Evolutionary conservation across 306 rosid genomes (phyloP), one percentile per base, ranked within the genome.

Genomic region (Ziziphus jujuba): DNA sequence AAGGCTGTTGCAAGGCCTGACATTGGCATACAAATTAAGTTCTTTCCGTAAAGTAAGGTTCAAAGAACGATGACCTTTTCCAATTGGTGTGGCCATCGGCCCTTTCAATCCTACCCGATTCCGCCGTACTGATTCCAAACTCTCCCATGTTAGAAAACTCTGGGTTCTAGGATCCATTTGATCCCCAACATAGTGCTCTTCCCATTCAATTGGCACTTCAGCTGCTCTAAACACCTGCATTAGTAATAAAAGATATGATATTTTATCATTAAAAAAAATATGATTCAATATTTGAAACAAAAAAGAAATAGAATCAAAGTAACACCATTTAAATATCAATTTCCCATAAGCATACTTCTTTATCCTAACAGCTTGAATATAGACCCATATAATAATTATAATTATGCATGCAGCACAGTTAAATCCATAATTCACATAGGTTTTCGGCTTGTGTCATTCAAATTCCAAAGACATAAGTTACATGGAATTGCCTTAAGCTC

Each of bases 31-130:
- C 75, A 95, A 76, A 80, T 84, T 95, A 69, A 90, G 97, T 72
- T 95, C 99, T 75, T 95, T 95, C 84, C 97, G 90, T 10, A 95
- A 77, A 33, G 99, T 95, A 82, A 95, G 99, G 77, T 95, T 95
- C 74, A 95, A 81, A 7, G 99, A 95, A 58, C 99, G 99, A 82
- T 90, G 97, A 40, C 97, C 97, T 76, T 88, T 90, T 63, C 99
- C 97, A 82, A 95, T 90, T 9, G 99, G 99, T 40, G 97, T 95
- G 51, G 99, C 97, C 99, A 95, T 95, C 11, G 99, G 99, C 38
- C 99, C 99, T 82, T 95, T 95, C 92, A 95, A 82, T 75, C 99
- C 97, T 48, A 95, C 96, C 84, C 69, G 33, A 60, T 95, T 95
- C 74, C 25, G 66, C 64, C 95, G 74, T 11, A 95, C 96, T 0